Percentiles rank a stretch among this genome's conserved stretches.
These are phyloP conservation scores for Acacia melanoxylon DNA, from an alignment of 306 rosid species.

Conservation along the genomic window DNA sequence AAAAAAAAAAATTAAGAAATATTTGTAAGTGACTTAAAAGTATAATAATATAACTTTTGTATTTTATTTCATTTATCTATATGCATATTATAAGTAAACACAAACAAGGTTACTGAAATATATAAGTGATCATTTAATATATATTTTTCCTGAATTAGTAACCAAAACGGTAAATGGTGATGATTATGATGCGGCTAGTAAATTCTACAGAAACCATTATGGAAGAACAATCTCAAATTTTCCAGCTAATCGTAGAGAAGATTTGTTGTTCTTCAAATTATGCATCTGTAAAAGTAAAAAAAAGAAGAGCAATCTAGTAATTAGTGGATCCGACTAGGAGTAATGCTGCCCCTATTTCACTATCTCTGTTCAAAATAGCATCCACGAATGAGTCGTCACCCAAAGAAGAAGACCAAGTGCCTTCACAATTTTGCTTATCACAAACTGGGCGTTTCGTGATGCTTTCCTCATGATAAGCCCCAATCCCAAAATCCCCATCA, in stretches of 20 bases:
- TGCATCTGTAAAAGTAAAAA: neutral
- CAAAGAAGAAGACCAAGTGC: conserved; percentile 37
- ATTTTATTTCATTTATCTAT: neutral
- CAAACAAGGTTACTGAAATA: neutral
- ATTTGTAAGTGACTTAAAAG: neutral
- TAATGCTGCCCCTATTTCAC: conserved; percentile 66
- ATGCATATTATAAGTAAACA: neutral
- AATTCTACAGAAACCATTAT: neutral
- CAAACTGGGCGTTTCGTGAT: conserved; percentile 25
- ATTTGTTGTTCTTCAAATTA: neutral
- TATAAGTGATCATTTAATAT: neutral
- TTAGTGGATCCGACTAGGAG: conserved; percentile 69
- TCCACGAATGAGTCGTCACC: conserved; percentile 65
- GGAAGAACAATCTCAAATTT: neutral
- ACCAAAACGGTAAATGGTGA: neutral
- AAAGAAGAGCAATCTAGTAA: conserved; percentile 13
- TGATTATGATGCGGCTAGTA: no score
- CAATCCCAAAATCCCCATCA: conserved; percentile 9
- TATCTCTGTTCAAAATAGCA: conserved; percentile 69
- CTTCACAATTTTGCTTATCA: conserved; percentile 33
- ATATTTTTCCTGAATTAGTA: neutral
- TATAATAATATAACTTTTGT: neutral
- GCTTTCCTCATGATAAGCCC: conserved; percentile 35
- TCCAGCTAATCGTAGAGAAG: neutral
- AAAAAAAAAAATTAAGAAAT: neutral